These are phyloP conservation scores for Trichoderma lentiforme DNA, from an alignment of 2,329 filamentous ascomycete genomes.

Conservation along the genomic window DNA sequence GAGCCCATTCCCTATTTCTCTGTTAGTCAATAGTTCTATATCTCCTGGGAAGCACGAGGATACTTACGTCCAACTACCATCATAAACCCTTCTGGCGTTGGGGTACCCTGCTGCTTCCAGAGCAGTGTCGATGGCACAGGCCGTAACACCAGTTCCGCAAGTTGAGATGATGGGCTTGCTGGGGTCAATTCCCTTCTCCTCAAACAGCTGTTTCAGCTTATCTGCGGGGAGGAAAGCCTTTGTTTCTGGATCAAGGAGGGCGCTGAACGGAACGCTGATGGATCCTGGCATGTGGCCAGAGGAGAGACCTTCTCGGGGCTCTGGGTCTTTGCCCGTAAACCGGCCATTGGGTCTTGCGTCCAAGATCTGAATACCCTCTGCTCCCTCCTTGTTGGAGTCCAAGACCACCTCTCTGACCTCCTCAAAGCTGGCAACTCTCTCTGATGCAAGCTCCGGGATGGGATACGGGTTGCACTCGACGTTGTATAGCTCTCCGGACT, in stretches of 20 bases:
- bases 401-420: conserved; percentile 74
- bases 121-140: conserved; percentile 84
- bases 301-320: conserved; percentile 79
- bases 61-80: conserved; percentile 96
- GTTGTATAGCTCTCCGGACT: conserved; percentile 71
- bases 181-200: conserved; percentile 74
- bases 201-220: conserved; percentile 71
- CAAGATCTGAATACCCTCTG: conserved; percentile 79
- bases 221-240: conserved; percentile 74
- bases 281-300: conserved; percentile 92
- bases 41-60: background rate
- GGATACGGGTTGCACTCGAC: conserved; percentile 64
- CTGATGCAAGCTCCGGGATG: conserved; percentile 57
- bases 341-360: conserved; percentile 80
- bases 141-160: conserved; percentile 93
- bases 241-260: conserved; percentile 76
- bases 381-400: conserved; percentile 77
- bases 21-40: background rate
- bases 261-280: conserved; percentile 74
- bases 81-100: conserved; percentile 74
- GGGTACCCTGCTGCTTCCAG: conserved; percentile 72
- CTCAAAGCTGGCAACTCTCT: conserved; percentile 75
- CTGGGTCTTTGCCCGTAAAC: conserved; percentile 78
- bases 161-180: conserved; percentile 78
- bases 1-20: conserved; percentile 59